Conservation (phyloP, 225 moss, liverwort and hornwort species). For the Anthoceros angustus region DNA sequence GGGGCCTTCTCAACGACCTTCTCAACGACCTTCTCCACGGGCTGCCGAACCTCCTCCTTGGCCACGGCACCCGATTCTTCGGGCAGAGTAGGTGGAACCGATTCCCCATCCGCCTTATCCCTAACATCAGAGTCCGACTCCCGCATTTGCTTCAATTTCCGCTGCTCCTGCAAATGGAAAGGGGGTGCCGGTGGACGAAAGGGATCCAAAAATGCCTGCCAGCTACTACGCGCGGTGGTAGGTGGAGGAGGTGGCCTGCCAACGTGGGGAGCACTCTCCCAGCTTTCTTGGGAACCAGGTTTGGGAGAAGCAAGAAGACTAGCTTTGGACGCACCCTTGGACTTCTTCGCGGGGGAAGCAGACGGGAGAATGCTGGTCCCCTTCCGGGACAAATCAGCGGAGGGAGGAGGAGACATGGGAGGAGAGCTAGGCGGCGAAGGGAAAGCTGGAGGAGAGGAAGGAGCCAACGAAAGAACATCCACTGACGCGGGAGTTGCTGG, state of each 20-base stretch:
- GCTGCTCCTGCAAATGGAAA: slow-evolving; percentile 23
- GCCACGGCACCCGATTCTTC: neutral
- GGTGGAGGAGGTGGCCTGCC: slow-evolving; percentile 31
- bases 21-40: neutral
- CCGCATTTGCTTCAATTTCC: slow-evolving; percentile 13
- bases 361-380: slow-evolving; percentile 15
- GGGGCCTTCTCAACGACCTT: slow-evolving; percentile 17
- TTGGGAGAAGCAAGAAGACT: slow-evolving; percentile 8
- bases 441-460: slow-evolving; percentile 15
- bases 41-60: neutral
- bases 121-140: slow-evolving; percentile 5
- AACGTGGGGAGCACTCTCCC: slow-evolving; percentile 8
- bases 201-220: slow-evolving; percentile 56
- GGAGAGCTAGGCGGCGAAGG: slow-evolving; percentile 29
- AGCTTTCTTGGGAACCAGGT: slow-evolving; percentile 7
- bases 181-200: slow-evolving; percentile 42
- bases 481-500: slow-evolving; percentile 19
- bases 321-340: slow-evolving; percentile 5
- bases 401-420: slow-evolving; percentile 25
- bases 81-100: neutral
- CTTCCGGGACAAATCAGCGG: slow-evolving; percentile 15
- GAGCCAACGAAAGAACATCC: slow-evolving; percentile 19
- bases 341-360: slow-evolving; percentile 19
- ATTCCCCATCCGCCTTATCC: slow-evolving; percentile 3
- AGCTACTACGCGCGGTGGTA: slow-evolving; percentile 28